phyloP scores from a whole-genome alignment of 495 filamentous ascomycete species.

The Sordaria brevicollis region DNA sequence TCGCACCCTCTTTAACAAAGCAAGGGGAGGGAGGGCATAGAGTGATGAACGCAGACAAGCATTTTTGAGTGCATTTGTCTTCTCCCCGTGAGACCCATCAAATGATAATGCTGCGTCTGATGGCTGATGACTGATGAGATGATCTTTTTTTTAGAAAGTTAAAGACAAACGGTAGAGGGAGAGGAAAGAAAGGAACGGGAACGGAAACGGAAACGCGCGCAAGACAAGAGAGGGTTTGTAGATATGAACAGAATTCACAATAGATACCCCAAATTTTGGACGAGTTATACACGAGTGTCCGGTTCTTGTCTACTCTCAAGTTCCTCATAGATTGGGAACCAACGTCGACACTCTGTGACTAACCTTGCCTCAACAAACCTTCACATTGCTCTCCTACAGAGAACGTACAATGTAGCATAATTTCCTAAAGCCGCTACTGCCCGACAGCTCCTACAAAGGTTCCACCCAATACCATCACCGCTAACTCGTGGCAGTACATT shows the following conservation, averaged over 20 bases:
- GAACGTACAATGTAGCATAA: no score
- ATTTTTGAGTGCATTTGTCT: background rate
- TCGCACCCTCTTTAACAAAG: background rate
- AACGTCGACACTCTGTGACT: no score
- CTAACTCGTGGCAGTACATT: no score
- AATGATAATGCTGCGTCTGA: background rate
- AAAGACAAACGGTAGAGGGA: background rate
- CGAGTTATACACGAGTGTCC: conserved; percentile 15
- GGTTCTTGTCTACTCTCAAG: background rate
- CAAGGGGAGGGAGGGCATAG: background rate
- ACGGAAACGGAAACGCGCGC: no score
- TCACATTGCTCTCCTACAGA: no score
- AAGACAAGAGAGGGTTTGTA: conserved; percentile 12
- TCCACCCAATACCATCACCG: no score
- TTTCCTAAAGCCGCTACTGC: no score
- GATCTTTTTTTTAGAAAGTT: conserved; percentile 1
- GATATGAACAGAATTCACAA: conserved; percentile 22
- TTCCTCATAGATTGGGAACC: no score
- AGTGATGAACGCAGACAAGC: background rate
- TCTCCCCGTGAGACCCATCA: background rate
- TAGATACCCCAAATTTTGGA: conserved; percentile 25
- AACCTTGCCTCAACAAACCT: no score
- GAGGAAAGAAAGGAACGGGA: background rate
- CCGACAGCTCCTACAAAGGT: no score
- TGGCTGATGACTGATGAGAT: conserved; percentile 15